Base-by-base conservation (phyloP, 768 basidiomycete species). In the Suillus cothurnatus region DNA sequence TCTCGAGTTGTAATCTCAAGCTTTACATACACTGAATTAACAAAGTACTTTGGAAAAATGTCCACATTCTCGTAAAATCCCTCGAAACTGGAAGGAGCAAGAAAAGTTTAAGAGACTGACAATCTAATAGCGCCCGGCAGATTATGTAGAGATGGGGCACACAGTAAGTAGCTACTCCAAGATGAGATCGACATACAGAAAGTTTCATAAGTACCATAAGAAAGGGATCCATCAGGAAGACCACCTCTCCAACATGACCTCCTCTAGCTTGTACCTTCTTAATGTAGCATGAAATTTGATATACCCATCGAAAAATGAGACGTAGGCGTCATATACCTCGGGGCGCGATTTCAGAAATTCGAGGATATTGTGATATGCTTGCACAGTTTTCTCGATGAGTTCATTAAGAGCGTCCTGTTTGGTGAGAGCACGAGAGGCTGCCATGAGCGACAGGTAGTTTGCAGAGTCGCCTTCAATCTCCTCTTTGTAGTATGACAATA, bases 401-500 rank as follows among this genome's bases (percentile, higher is more conserved):
- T 34, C 38, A 4, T 63, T 43, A 2, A 79, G 69, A 21, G 68
- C 71, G 0, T 73, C 72, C 21, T 72, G 38, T 62, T 80, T 80
- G 1, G 73, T 66, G 0, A 57, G 49, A 28, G 67, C 61, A 9
- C 68, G 64, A 26, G 63, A 63, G 7, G 62, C 62, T 1, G 79
- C 78, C 1, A 77, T 53, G 8, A 74, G 53, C 2, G 78, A 76
- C 26, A 79, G 66, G 21, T 66, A 73, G 63, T 81, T 80, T 43
- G 68, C 69, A 8, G 66, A 61, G 57, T 80, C 80, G 23, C 72
- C 73, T 0, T 61, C 71, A 4, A 72, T 50, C 52, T 80, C 79
- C 70, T 81, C 80, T 56, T 80, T 80, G 79, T 23, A 78, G 70
- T 26, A 80, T 55, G 53, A 55, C 21, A 55, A 34, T 55, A 55